Evolutionary conservation across 2,329 filamentous ascomycete species (phyloP).

Genomic region (Aspergillus clavatus): DNA sequence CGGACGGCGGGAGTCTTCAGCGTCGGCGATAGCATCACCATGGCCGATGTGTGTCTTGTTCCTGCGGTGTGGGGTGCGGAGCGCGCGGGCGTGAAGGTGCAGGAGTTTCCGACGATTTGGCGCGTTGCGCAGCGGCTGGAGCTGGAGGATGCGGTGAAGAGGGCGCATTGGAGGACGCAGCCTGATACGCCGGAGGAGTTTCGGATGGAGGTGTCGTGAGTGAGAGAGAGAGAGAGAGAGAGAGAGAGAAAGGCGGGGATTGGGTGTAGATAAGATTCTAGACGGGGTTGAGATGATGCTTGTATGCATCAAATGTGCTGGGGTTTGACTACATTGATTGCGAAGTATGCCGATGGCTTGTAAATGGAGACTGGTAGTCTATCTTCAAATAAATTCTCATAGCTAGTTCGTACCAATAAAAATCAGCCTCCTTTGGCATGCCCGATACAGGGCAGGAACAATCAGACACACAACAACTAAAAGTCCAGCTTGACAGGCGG

Average conservation of each 20-base stretch:
- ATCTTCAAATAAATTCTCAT: conserved; percentile 1
- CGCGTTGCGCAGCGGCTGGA: conserved; percentile 46
- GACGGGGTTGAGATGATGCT: no score
- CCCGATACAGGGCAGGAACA: conserved; percentile 4
- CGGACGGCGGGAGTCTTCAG: conserved; percentile 47
- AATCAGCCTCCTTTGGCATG: conserved; percentile 4
- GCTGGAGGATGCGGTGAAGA: conserved; percentile 47
- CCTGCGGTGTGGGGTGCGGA: conserved; percentile 57
- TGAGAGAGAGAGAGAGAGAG: rapidly evolving
- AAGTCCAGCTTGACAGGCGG: conserved; percentile 36
- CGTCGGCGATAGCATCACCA: conserved; percentile 51
- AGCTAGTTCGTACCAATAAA: conserved; percentile 8
- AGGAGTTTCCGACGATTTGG: conserved; percentile 45
- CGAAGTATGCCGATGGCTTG: no score
- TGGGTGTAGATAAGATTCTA: no score
- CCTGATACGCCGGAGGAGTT: conserved; percentile 50
- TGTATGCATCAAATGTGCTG: no score
- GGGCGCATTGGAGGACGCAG: conserved; percentile 52
- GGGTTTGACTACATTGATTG: no score
- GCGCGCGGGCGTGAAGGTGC: conserved; percentile 51
- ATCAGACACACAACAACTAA: conserved; percentile 1
- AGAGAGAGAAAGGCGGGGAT: no score
- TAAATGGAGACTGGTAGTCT: no score
- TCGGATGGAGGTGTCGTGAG: conserved; percentile 16
- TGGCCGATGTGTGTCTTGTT: conserved; percentile 57